Conservation (phyloP, 495 filamentous ascomycete genomes). For the Xylaria longipes region DNA sequence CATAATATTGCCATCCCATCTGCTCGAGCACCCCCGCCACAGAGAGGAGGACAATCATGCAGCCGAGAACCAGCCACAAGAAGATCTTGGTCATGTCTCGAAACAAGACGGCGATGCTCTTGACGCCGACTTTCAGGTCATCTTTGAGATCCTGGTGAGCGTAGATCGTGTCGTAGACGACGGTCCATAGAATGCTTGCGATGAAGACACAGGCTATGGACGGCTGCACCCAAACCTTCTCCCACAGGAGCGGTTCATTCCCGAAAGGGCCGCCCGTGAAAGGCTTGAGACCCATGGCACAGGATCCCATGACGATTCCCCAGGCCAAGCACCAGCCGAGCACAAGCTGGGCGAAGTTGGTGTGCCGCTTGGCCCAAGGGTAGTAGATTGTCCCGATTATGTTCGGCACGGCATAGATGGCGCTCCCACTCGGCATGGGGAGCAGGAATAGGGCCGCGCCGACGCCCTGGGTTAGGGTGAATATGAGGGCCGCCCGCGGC, state of each 20-base stretch:
- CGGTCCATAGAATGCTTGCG: conserved; percentile 42
- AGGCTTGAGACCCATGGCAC: conserved; percentile 38
- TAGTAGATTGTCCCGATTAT: conserved; percentile 45
- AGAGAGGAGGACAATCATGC: conserved; percentile 37
- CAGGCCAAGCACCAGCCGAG: conserved; percentile 47
- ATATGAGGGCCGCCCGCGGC: conserved; percentile 42
- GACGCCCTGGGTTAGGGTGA: conserved; percentile 38
- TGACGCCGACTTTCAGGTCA: conserved; percentile 44
- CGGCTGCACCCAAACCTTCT: conserved; percentile 27
- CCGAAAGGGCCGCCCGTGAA: conserved; percentile 36
- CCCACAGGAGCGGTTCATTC: not conserved
- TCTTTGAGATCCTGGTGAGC: conserved; percentile 50
- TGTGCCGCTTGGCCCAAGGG: conserved; percentile 52
- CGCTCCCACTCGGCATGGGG: conserved; percentile 33
- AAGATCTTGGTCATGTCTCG: conserved; percentile 40
- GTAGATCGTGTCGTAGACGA: conserved; percentile 53
- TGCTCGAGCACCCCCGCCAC: conserved; percentile 34
- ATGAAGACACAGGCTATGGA: conserved; percentile 33
- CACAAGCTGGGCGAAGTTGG: conserved; percentile 47
- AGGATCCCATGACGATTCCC: conserved; percentile 42
- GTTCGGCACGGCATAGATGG: conserved; percentile 40
- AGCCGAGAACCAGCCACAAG: conserved; percentile 33
- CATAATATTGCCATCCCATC: conserved; percentile 38
- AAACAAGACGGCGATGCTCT: conserved; percentile 48
- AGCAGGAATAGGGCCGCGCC: conserved; percentile 36